These are phyloP conservation scores for Syncephalastrum sp. DNA, from an alignment of 371 early-diverging fungal genomes.

Conservation along the genomic window DNA sequence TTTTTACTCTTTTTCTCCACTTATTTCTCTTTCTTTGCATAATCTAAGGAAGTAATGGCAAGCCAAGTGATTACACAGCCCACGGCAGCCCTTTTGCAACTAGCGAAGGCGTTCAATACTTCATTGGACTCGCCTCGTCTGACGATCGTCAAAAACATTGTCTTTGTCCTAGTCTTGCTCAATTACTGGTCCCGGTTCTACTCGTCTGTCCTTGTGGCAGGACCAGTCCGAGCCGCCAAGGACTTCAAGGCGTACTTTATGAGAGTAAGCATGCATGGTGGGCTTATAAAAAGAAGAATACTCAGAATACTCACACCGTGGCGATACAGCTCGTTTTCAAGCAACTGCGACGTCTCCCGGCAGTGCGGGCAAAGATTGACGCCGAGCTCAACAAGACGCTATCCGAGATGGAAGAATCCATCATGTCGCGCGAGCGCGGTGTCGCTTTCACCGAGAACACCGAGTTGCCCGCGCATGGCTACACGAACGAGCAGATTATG, in stretches of 20 bases:
- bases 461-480: conserved; percentile 64
- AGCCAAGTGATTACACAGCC: conserved; percentile 15
- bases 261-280: conserved; percentile 27
- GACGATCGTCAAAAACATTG: conserved; percentile 53
- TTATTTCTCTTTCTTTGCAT: no score
- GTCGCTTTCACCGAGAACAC: conserved; percentile 61
- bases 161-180: conserved; percentile 57
- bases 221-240: conserved; percentile 48
- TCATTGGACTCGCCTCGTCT: conserved; percentile 42
- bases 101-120: conserved; percentile 18
- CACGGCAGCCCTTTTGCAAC: background rate
- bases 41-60: conserved; percentile 7
- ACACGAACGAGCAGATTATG: conserved; percentile 59
- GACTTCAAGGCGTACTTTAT: conserved; percentile 49
- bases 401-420: conserved; percentile 72
- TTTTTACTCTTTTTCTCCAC: no score
- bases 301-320: background rate
- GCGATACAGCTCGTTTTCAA: conserved; percentile 53
- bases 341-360: conserved; percentile 56
- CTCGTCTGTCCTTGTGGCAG: conserved; percentile 54
- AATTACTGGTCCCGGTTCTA: conserved; percentile 54
- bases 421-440: conserved; percentile 57
- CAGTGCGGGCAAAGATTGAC: conserved; percentile 56
- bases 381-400: conserved; percentile 68
- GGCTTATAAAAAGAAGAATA: background rate